These are phyloP conservation scores for Aspergillus biplanus DNA, from an alignment of 495 filamentous ascomycete genomes.

Conservation along the genomic window DNA sequence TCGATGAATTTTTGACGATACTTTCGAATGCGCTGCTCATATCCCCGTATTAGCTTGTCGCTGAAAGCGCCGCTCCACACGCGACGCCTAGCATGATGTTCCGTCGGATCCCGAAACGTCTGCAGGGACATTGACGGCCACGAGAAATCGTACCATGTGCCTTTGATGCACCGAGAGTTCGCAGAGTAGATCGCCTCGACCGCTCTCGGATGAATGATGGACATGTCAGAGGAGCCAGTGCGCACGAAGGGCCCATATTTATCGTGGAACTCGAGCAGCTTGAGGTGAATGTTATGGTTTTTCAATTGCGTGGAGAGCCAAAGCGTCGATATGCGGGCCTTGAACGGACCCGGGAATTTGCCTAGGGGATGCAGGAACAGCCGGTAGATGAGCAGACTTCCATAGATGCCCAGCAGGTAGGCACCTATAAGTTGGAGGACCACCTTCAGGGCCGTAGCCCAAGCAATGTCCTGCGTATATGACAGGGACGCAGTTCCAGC, in stretches of 20 bases:
- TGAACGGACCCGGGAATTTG: constrained; percentile 12
- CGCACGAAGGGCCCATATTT: constrained; percentile 15
- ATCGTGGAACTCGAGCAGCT: constrained; percentile 1
- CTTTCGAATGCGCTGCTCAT: constrained; percentile 31
- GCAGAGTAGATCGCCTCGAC: constrained; percentile 38
- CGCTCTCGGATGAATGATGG: constrained; percentile 26
- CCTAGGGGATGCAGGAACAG: constrained; percentile 8
- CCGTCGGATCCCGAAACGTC: constrained; percentile 33
- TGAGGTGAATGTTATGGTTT: constrained; percentile 8
- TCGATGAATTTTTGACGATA: constrained; percentile 28
- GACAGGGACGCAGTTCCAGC: neutral
- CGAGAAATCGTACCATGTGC: constrained; percentile 39
- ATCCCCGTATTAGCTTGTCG: constrained; percentile 34
- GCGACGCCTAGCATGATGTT: constrained; percentile 39
- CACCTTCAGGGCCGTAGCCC: neutral
- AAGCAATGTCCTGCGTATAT: neutral
- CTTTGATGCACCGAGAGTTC: constrained; percentile 38
- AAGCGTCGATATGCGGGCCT: constrained; percentile 28
- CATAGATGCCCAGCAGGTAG: constrained; percentile 13
- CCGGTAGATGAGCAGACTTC: constrained; percentile 10
- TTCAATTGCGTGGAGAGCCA: constrained; percentile 19
- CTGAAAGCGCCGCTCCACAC: constrained; percentile 43
- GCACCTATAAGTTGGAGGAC: neutral
- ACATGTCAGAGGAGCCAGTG: constrained; percentile 25
- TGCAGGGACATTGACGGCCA: constrained; percentile 38